Evolutionary conservation across 148 eudicot genomes (phyloP).

Genomic region (Rhododendron ferrugineum): DNA sequence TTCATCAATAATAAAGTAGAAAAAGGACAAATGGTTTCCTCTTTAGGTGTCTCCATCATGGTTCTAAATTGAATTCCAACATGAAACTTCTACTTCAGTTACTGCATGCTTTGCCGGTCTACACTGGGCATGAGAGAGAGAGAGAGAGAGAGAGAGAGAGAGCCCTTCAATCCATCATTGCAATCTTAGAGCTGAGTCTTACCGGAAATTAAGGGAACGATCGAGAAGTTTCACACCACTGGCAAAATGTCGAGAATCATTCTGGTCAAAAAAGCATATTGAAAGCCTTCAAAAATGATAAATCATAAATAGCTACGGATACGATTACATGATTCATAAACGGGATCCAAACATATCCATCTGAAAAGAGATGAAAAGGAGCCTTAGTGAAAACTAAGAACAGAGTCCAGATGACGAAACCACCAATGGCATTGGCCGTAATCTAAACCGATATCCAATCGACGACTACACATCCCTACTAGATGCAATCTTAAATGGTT

Average conservation of each 20-base stretch:
- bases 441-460: neutral
- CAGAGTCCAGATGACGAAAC: neutral
- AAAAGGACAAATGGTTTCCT: neutral
- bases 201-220: neutral
- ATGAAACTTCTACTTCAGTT: neutral
- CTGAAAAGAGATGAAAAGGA: neutral
- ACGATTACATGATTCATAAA: neutral
- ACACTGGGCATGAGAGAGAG: neutral
- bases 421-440: neutral
- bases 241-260: neutral
- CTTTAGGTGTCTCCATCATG: constrained; percentile 5
- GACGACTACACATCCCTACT: neutral
- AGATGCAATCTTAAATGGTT: neutral
- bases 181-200: neutral
- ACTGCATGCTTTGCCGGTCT: neutral
- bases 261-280: neutral
- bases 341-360: neutral
- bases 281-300: neutral
- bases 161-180: neutral
- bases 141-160: neutral
- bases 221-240: neutral
- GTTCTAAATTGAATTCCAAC: neutral
- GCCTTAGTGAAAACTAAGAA: neutral
- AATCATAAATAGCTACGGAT: neutral
- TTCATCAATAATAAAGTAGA: neutral